Conservation (phyloP, 495 filamentous ascomycete species). For the Trichoderma virens region DNA sequence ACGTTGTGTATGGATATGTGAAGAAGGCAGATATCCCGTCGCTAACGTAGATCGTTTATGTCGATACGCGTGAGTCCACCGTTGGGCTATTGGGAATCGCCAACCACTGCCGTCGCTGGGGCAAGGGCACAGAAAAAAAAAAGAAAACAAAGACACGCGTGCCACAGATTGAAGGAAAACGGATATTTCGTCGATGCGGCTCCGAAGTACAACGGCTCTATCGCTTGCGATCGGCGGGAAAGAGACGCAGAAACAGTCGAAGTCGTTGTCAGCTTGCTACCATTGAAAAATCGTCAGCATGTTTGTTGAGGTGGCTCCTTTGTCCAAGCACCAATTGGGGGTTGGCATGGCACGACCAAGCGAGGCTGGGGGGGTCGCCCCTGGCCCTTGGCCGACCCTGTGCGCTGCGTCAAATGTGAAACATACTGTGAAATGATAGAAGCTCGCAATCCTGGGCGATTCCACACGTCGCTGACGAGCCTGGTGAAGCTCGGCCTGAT, state of each 20-base stretch:
- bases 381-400: not conserved
- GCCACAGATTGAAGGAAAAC: not conserved
- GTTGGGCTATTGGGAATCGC: not conserved
- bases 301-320: not conserved
- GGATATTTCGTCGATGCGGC: not conserved
- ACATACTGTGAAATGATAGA: conserved; percentile 7
- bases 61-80: conserved; percentile 15
- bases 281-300: conserved; percentile 4
- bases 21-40: conserved; percentile 17
- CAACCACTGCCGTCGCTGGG: not conserved
- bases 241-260: not conserved
- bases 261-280: not conserved
- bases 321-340: conserved; percentile 6
- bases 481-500: conserved; percentile 1
- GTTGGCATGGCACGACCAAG: conserved; percentile 8
- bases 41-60: conserved; percentile 14
- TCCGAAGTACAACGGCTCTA: not conserved
- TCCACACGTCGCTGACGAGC: conserved; percentile 7
- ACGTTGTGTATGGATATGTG: conserved; percentile 16
- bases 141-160: not conserved
- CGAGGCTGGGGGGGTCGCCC: conserved; percentile 3
- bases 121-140: not conserved
- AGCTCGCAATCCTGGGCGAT: conserved; percentile 8
- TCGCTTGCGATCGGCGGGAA: not conserved
- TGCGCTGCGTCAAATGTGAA: conserved; percentile 1